Percentiles rank a stretch among this genome's conserved stretches.
Conservation (phyloP, 192 early-diverging fungal genomes). For the Mortierella hygrophila region DNA sequence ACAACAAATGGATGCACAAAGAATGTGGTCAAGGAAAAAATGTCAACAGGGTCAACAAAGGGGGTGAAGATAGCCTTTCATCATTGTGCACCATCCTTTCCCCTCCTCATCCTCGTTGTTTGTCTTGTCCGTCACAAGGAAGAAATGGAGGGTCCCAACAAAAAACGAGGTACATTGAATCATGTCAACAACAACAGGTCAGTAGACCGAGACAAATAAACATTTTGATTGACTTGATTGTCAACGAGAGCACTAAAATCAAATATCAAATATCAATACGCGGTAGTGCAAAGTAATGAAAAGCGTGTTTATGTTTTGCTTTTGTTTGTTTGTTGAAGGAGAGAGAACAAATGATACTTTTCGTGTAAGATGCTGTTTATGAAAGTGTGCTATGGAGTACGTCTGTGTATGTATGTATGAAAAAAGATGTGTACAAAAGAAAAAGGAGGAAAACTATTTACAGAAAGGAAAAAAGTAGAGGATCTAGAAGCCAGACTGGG, state of each 20-base stretch:
- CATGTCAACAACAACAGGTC: no score
- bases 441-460: not conserved
- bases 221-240: no score
- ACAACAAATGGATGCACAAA: not conserved
- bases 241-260: no score
- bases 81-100: not conserved
- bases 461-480: not conserved
- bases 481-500: slow-evolving; percentile 43
- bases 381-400: no score
- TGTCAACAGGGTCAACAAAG: not conserved
- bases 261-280: no score
- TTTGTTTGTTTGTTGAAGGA: not conserved
- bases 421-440: not conserved
- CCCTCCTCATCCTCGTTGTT: not conserved
- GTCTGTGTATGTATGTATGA: not conserved
- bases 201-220: no score
- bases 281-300: no score
- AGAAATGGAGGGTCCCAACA: not conserved
- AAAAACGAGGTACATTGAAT: not conserved
- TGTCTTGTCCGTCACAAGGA: not conserved
- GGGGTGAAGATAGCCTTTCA: not conserved
- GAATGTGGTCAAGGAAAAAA: not conserved
- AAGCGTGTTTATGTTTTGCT: not conserved
- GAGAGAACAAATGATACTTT: not conserved
- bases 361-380: not conserved